phyloP scores from a whole-genome alignment of 768 basidiomycete genomes.

The Rhizopogon rudus region DNA sequence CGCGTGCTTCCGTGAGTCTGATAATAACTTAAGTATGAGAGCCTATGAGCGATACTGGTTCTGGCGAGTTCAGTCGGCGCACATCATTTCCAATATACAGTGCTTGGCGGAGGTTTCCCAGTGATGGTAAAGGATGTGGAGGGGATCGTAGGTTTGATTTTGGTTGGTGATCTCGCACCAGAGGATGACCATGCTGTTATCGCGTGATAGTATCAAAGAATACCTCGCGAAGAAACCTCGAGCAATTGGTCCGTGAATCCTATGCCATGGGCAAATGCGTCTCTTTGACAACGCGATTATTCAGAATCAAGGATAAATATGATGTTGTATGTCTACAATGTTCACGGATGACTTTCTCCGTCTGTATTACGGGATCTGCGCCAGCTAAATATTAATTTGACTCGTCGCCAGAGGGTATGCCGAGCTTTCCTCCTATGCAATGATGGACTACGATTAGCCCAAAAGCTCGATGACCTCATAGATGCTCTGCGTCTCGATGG shows the following conservation, averaged over 20 bases:
- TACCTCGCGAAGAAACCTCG: conserved; percentile 13
- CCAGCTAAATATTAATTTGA: background rate
- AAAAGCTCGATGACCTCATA: background rate
- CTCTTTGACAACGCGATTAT: background rate
- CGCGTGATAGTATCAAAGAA: conserved; percentile 22
- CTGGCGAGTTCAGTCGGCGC: conserved; percentile 3
- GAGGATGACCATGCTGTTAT: conserved; percentile 28
- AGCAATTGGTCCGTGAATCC: background rate
- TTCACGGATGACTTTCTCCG: background rate
- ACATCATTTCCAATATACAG: conserved; percentile 12
- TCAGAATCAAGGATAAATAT: background rate
- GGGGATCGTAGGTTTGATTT: conserved; percentile 29
- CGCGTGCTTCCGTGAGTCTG: conserved; percentile 38
- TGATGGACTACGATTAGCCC: background rate
- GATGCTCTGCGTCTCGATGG: background rate
- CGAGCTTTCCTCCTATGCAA: background rate
- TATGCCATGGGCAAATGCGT: background rate
- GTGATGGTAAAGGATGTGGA: conserved; percentile 29
- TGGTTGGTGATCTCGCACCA: conserved; percentile 27
- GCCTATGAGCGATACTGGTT: conserved; percentile 1
- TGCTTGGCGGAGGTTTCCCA: conserved; percentile 30
- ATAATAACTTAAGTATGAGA: conserved; percentile 18
- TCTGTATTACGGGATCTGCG: background rate
- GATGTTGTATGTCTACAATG: background rate
- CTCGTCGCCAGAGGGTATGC: background rate